A percentile compares a stretch with the other conserved stretches of the same genome.
These are phyloP conservation scores for Globisporangium heterothallicum DNA, from an alignment of 352 stramenopile genomes.

Conservation along the genomic window DNA sequence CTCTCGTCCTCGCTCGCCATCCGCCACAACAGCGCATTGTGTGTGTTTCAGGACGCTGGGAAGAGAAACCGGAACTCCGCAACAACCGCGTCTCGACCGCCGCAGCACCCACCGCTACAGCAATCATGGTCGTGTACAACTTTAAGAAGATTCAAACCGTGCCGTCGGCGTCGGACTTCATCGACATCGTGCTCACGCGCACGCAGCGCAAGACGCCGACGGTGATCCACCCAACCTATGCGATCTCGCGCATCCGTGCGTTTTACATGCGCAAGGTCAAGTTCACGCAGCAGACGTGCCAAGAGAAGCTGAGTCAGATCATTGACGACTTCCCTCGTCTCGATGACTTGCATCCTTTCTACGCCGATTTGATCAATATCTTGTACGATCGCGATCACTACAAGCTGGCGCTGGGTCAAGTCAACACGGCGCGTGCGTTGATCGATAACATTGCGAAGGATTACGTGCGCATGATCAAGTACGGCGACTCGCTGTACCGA, in stretches of 20 bases:
- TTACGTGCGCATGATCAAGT: constrained; percentile 99
- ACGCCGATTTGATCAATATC: constrained; percentile 99
- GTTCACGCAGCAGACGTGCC: constrained; percentile 99
- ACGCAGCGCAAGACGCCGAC: constrained; percentile 99
- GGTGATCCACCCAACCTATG: constrained; percentile 97
- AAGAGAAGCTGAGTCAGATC: constrained; percentile 96
- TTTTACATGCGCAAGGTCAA: constrained; percentile 99
- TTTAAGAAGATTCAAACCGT: constrained; percentile 99
- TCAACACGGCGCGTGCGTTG: constrained; percentile 97
- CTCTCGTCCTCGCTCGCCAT: not conserved
- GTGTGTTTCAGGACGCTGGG: constrained; percentile 13
- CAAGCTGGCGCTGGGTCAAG: constrained; percentile 99
- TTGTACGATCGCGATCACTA: constrained; percentile 99
- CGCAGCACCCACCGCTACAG: constrained; percentile 1
- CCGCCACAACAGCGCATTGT: constrained; percentile 10
- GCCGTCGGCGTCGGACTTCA: constrained; percentile 94
- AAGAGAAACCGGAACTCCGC: constrained; percentile 3
- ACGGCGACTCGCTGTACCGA: constrained; percentile 98
- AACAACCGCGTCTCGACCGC: not conserved
- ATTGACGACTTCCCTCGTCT: constrained; percentile 99
- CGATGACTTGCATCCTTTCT: constrained; percentile 98
- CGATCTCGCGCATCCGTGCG: constrained; percentile 95
- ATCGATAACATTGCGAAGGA: constrained; percentile 98
- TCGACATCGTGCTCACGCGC: constrained; percentile 99
- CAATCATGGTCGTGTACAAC: constrained; percentile 97